A percentile compares a stretch with the other conserved stretches of the same genome.
phyloP scores from a whole-genome alignment of 2,329 filamentous ascomycete species.

The Metarhizium humberi region DNA sequence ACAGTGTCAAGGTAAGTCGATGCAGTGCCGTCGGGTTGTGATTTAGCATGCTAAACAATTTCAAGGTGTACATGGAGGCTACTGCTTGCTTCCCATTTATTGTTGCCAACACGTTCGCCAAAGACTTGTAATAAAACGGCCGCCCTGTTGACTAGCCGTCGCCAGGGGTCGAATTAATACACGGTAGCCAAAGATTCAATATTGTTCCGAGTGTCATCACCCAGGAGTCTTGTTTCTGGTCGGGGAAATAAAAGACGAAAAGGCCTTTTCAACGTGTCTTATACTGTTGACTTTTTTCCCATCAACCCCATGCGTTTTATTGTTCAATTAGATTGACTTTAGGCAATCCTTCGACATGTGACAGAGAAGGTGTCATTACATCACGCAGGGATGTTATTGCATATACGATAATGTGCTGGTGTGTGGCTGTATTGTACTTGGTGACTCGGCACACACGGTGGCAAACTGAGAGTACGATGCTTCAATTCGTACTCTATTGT shows the following conservation, averaged over 20 bases:
- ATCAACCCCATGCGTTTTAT: no score
- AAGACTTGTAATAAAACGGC: slow-evolving; percentile 26
- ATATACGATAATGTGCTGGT: no score
- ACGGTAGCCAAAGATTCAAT: neutral
- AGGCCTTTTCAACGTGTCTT: no score
- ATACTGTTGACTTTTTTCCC: no score
- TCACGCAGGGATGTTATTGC: no score
- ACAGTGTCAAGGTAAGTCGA: slow-evolving; percentile 70
- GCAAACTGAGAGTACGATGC: neutral
- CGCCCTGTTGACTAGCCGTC: neutral
- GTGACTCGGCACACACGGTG: neutral
- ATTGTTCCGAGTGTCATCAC: neutral
- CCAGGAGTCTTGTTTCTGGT: no score
- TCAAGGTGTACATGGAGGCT: slow-evolving; percentile 51
- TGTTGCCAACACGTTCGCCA: slow-evolving; percentile 58
- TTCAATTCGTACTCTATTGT: neutral
- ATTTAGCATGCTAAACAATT: slow-evolving; percentile 16
- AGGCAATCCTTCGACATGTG: neutral
- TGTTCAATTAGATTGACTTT: no score
- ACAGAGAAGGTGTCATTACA: neutral
- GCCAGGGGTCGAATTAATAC: neutral
- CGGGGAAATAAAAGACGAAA: no score
- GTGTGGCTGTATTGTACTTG: neutral
- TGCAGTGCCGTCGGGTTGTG: neutral
- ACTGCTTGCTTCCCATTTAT: slow-evolving; percentile 58